Base-by-base conservation (phyloP, 2,329 filamentous ascomycete genomes). In the Colletotrichum cordylinicola region DNA sequence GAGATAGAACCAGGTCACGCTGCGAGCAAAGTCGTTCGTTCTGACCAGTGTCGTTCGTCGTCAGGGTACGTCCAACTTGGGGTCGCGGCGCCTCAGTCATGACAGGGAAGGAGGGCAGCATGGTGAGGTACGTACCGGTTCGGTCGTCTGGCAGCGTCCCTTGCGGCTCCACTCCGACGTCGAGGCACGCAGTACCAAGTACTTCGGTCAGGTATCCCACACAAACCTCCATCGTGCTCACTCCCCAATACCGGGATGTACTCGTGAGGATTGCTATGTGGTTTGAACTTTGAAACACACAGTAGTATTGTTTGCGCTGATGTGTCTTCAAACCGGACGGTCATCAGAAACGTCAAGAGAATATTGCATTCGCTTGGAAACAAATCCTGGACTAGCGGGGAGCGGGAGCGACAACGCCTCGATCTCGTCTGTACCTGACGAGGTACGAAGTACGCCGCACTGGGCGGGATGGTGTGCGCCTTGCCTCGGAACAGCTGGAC, bases 241-340 rank as follows among this genome's bases (percentile, higher is more conserved):
- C 48, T 61, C 12, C 29, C 15, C n/a, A 64, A 52, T 72, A 39
- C 61, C 43, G 9, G 73, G 52, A 73, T 31, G 73, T 62, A 43
- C 39, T 72, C 37, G 70, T 29, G 56, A 72, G 43, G 56, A 31
- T 67, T 68, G 62, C 43, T 60, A 48, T 29, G 70, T 75, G 65
- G 71, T 70, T 76, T 74, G 66, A 75, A 70, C 71, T 76, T 43
- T 76, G 74, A 76, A 76, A 76, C 71, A 60, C 74, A 74, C 31
- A 39, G 71, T 75, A 52, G 74, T 70, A 70, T 75, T 76, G 65
- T 75, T 76, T 75, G 65, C 71, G 71, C 64, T 70, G 70, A 76
- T 70, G 65, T 76, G 60, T 70, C 65, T 76, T 76, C 65, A 76
- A 72, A 69, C 67, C 74, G 66, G 71, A 74, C 60, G 71, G 71